Base-by-base conservation (phyloP, 345 rosid species). In the Geranium rotundifolium region DNA sequence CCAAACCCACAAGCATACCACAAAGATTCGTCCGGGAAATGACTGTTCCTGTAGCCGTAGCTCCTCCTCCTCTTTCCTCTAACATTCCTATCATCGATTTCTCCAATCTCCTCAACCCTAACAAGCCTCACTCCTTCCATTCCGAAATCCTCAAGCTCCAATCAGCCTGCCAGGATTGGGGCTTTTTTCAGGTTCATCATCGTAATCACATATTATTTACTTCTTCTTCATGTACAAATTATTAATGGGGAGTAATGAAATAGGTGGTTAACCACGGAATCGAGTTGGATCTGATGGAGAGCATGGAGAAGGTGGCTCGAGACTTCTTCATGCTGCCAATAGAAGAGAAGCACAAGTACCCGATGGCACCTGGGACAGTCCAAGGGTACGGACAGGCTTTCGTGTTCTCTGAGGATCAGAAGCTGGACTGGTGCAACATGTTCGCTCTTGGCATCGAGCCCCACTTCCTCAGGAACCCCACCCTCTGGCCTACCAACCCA, bases 381-480 rank as follows among this genome's bases (percentile, higher is more conserved):
- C 98, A 92, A 66, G 96, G 96, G 41, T 89, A 92, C 59, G 98
- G 98, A 12, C 95, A 89, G 70, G 98, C 98, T 62, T 92, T 92
- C 67, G 85, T 89, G 17, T 89, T 92, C 82, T 87, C 98, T 0
- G 95, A 92, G 77, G 84, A 87, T 65, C 96, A 92, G 75, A 92
- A 92, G 75, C 80, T 92, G 58, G 98, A 92, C 65, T 92, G 98
- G 98, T 89, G 96, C 79, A 92, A 89, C 76, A 92, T 87, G 96
- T 83, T 89, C 72, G 96, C 96, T 27, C 96, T 92, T 65, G 98
- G 96, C 46, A 65, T 92, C 68, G 84, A 82, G 63, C 98, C 98
- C 64, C 82, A 75, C 63, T 74, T 13, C 62, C 80, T 92, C 37
- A 77, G 91, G 69, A 80, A 82, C 76, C 95, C 91, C 57, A 77